Evolutionary conservation across 352 stramenopile species (phyloP).

Genomic region (Phytophthora pinifolia): DNA sequence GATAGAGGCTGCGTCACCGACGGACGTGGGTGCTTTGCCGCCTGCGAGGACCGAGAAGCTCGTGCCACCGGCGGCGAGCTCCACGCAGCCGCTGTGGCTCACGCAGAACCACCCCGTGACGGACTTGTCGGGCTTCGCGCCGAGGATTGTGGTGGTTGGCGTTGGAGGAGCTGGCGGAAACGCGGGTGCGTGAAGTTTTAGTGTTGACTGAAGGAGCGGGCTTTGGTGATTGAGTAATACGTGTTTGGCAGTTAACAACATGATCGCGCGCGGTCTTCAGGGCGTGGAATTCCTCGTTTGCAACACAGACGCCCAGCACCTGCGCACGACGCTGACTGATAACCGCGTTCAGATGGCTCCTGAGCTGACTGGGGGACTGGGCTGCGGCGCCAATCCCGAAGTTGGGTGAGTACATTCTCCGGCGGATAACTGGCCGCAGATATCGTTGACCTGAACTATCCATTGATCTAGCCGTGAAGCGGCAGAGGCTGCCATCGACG

Average conservation of each 20-base stretch:
- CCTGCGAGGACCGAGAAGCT: slow-evolving; percentile 33
- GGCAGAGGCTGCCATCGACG: slow-evolving; percentile 73
- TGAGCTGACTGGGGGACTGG: slow-evolving; percentile 81
- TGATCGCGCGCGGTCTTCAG: slow-evolving; percentile 83
- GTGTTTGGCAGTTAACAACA: slow-evolving; percentile 76
- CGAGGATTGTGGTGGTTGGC: slow-evolving; percentile 87
- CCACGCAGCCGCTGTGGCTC: slow-evolving; percentile 77
- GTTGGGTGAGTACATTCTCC: slow-evolving; percentile 44
- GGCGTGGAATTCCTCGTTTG: slow-evolving; percentile 90
- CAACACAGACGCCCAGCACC: slow-evolving; percentile 91
- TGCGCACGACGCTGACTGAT: slow-evolving; percentile 89
- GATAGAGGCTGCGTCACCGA: background rate
- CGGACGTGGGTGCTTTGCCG: slow-evolving; percentile 9
- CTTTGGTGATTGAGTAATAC: background rate
- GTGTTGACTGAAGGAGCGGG: background rate
- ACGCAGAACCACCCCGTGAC: slow-evolving; percentile 57
- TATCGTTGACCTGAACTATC: slow-evolving; percentile 1
- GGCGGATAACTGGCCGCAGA: background rate
- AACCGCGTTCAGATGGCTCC: slow-evolving; percentile 91
- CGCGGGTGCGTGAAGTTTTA: slow-evolving; percentile 43
- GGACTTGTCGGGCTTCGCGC: slow-evolving; percentile 76
- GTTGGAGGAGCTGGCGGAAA: slow-evolving; percentile 89
- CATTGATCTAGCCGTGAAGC: slow-evolving; percentile 55
- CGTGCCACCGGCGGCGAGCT: slow-evolving; percentile 44
- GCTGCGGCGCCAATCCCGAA: slow-evolving; percentile 82